Evolutionary conservation across 1,284 basidiomycete genomes (phyloP), one percentile per base, ranked within the genome.

Genomic region (Fistulinella staudtii): DNA sequence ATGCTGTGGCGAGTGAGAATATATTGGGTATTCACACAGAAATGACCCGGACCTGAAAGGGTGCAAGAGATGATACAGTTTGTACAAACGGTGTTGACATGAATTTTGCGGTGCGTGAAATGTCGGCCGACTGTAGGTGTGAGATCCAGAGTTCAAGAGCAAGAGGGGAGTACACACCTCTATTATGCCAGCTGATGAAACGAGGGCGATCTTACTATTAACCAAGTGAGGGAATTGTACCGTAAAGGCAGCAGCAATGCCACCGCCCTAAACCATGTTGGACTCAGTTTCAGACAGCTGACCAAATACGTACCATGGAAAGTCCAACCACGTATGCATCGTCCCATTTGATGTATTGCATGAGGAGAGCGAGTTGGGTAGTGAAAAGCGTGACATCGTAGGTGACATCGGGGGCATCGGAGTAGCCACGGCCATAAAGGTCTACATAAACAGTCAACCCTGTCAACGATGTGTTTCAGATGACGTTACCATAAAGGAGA

Each of bases 391-490:
- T 64, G 2, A 74, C 66, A 51, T 84, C 74, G 59, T 89, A 87
- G 3, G 73, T 75, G 6, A 74, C 75, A 24, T 78, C 72, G 0
- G 84, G 86, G 1, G 85, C 85, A 51, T 87, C 86, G 1, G 84
- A 85, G 61, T 89, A 89, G 8, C 87, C 87, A 27, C 86, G 75
- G 13, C 86, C 87, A 49, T 87, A 89, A 13, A 89, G 69, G 65
- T 89, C 86, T 87, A 51, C 13, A 30, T n/a, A 22, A 20, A 13
- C 2, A 13, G 40, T 57, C n/a, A n/a, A n/a, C n/a, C n/a, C n/a
- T n/a, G n/a, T n/a, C n/a, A n/a, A n/a, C n/a, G n/a, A n/a, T n/a
- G n/a, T n/a, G n/a, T n/a, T 10, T 34, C 18, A 6, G 37, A 37
- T 29, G 29, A 24, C 8, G 60, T 39, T 41, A 85, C 85, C 85